Conservation (phyloP, 257 asterid genomes). For the Parsonsia alboflavescens region DNA sequence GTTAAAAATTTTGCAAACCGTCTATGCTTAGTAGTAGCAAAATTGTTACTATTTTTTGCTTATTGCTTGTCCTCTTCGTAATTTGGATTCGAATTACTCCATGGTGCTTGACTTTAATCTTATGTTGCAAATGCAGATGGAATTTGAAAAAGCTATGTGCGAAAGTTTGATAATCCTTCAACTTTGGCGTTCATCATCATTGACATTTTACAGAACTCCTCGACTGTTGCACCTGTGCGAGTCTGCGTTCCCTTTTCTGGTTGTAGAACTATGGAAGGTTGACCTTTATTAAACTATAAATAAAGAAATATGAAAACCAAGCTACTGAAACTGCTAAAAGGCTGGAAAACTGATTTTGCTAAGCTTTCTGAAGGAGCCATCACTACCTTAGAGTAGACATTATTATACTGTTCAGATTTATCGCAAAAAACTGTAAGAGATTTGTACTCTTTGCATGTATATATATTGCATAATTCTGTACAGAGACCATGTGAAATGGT, state of each 20-base stretch:
- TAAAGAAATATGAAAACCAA: background rate
- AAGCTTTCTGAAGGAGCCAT: slow-evolving; percentile 3
- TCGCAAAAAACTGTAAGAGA: background rate
- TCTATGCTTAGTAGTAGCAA: background rate
- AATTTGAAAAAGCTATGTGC: background rate
- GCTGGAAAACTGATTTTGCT: background rate
- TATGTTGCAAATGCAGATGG: slow-evolving; percentile 25
- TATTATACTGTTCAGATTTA: background rate
- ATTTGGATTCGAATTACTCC: background rate
- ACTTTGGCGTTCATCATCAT: background rate
- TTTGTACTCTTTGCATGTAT: slow-evolving; percentile 13
- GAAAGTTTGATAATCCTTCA: background rate
- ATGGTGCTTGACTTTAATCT: background rate
- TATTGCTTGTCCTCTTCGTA: background rate
- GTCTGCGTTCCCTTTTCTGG: background rate
- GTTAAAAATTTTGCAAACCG: too few relatives aligned
- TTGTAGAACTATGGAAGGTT: background rate
- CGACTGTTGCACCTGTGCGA: background rate
- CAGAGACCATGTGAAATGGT: slow-evolving; percentile 9
- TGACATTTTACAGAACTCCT: background rate
- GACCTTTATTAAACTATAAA: background rate
- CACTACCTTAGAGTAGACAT: background rate
- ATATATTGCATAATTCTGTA: slow-evolving; percentile 5
- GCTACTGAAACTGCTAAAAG: background rate
- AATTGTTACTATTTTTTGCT: background rate